Evolutionary conservation across 495 filamentous ascomycete species (phyloP), one percentile per base, ranked within the genome.

Genomic region (Amorphotheca resinae): DNA sequence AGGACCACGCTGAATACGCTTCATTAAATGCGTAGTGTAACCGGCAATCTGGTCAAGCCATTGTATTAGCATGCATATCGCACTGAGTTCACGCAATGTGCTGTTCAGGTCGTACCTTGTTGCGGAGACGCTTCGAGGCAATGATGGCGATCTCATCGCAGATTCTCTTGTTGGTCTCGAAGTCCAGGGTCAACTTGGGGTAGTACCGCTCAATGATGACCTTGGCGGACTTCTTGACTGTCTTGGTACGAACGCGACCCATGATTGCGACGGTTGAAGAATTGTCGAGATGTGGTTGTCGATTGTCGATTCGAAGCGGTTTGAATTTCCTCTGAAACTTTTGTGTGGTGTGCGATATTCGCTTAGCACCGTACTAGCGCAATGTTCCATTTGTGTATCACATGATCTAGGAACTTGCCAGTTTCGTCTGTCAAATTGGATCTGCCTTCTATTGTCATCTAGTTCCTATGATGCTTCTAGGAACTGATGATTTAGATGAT

Each of bases 81-180:
- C 6, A 30, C 6, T 30, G 6, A 42, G 15, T 4, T 12, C 39
- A 39, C 25, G 22, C 17, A 28, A 11, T 5, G 25, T 28, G 11
- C 4, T 18, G 34, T 37, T 8, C 34, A 3, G 15, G 6, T 40
- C 42, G 15, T 52, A 93, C 85, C 85, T 95, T 98, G 80, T 98
- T 98, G 71, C 89, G 79, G 55, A 95, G 77, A 65, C 91, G 79
- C 82, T 95, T 95, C 49, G 81, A 87, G 52, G 93, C 86, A 66
- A 96, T 99, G 68, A 96, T 94, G 63, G 93, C 93, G 57, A 99
- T 93, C 73, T 99, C 93, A 86, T 96, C 93, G 73, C 93, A 96
- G 58, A 95, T 88, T 53, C 89, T 74, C 82, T 98, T 96, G 82
- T 98, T 98, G 78, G 86, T 93, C 77, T 99, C 93, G 76, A 99